Base-by-base conservation (phyloP, 768 basidiomycete genomes). In the Suillus placidus region DNA sequence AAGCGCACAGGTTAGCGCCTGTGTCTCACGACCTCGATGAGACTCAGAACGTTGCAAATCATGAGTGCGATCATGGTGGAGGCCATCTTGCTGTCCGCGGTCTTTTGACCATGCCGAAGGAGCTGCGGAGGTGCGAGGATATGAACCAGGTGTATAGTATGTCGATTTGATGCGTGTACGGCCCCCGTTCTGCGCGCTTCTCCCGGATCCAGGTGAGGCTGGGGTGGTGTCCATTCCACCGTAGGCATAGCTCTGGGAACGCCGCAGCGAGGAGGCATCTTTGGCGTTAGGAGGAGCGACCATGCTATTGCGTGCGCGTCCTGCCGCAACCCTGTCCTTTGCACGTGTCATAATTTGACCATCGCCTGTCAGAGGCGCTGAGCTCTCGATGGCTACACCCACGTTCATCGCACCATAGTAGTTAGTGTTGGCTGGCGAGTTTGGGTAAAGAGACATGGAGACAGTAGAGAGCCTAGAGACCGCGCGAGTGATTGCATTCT, bases 141-240 rank as follows among this genome's bases (percentile, higher is more conserved):
- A 84, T 45, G 80, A 74, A 7, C 85, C 81, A 5, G 84, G 81
- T 10, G 84, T 82, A 65, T 85, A 87, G 71, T 92, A 89, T 7
- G 88, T 83, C 10, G 89, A 90, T 73, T 90, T 89, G 68, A 91
- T 87, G 42, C 84, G 85, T 56, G 84, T 85, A 43, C 90, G 86
- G 45, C 90, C 87, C 64, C 84, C 85, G 57, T 70, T 77, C 60
- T 73, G 74, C 35, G 70, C 70, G 3, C 51, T 67, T 47, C 65
- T 63, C 58, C 72, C 70, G 1, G 51, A 71, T 74, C 69, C 70
- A 65, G 51, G 68, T 55, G 63, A 75, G 63, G 55, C 63, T 32
- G 87, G 85, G 10, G 87, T 86, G 4, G 73, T 70, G 63, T 87
- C 86, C 45, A 83, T 81, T 43, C 84, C 85, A 64, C 83, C 85